Evolutionary conservation across 306 rosid species (phyloP), one percentile per base, ranked within the genome.

Genomic region (Glycine latifolia): DNA sequence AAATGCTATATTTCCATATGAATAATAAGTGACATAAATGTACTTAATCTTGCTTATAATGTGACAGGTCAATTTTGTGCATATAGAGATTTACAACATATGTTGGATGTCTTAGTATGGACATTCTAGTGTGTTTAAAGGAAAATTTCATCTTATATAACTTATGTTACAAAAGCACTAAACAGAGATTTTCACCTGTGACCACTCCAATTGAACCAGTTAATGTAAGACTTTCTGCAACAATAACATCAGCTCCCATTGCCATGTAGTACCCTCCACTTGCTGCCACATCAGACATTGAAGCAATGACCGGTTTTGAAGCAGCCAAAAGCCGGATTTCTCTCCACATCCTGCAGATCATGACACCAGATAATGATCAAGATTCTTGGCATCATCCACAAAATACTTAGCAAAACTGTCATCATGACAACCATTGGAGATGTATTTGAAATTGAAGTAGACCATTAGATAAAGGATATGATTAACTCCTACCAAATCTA

Each of bases 191-290:
- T 37, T 89, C 76, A 95, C 99, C 98, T 81, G 99, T 90, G 61
- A 93, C 98, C 80, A 95, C 99, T 75, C 99, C 99, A 81, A 95
- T 95, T 46, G 99, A 95, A 79, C 99, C 98, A 67, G 99, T 95
- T 81, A 95, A 82, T 79, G 98, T 93, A 54, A 95, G 90, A 87
- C 87, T 93, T 85, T 95, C 99, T 5, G 98, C 96, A 59, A 95
- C 98, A 88, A 95, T 91, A 73, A 96, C 75, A 59, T 90, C 87
- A 73, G 98, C 89, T 81, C 90, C 99, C 99, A 95, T 95, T 67
- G 98, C 99, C 98, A 95, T 95, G 75, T 93, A 93, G 88, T 95
- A 95, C 72, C 99, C 98, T 79, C 99, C 99, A 86, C 99, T 95
- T 68, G 98, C 99, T 56, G 98, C 99, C 79, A 93, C 97, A 46